Percentiles rank a stretch among this genome's conserved stretches.
Conservation (phyloP, 345 rosid species). For the Cardamine occulta region DNA sequence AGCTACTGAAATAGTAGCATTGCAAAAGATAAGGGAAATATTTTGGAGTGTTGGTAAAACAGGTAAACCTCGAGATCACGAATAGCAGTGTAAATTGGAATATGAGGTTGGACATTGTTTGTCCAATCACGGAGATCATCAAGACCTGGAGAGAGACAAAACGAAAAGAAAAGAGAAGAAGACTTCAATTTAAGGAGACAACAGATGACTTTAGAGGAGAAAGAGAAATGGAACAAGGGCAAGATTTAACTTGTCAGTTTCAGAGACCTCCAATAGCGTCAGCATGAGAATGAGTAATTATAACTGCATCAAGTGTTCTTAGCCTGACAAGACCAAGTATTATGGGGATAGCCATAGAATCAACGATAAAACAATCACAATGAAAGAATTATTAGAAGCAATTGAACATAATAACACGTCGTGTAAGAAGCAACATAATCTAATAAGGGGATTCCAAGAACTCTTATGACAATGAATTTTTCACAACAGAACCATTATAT, state of each 20-base stretch:
- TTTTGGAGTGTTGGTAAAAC: neutral
- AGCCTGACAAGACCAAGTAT: constrained; percentile 78
- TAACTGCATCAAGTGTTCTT: constrained; percentile 97
- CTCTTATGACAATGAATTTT: neutral
- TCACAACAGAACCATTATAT: neutral
- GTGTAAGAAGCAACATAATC: constrained; percentile 5
- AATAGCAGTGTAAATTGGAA: constrained; percentile 77
- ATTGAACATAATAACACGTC: neutral
- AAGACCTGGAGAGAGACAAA: constrained; percentile 56
- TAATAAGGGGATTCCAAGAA: constrained; percentile 4
- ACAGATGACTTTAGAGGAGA: constrained; percentile 13
- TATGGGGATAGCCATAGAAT: constrained; percentile 34
- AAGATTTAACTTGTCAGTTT: constrained; percentile 48
- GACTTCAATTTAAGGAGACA: constrained; percentile 25
- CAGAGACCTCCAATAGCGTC: constrained; percentile 98
- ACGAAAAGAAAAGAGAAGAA: constrained; percentile 22
- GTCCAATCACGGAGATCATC: constrained; percentile 99
- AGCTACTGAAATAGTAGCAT: constrained; percentile 10
- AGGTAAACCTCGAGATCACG: constrained; percentile 79
- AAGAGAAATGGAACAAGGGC: constrained; percentile 28
- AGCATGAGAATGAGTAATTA: constrained; percentile 99
- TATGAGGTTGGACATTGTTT: constrained; percentile 76
- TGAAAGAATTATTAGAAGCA: neutral
- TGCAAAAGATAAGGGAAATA: constrained; percentile 1
- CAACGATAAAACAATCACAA: neutral